Base-by-base conservation (phyloP, 139 green algal species). In the Trebouxia sp. region DNA sequence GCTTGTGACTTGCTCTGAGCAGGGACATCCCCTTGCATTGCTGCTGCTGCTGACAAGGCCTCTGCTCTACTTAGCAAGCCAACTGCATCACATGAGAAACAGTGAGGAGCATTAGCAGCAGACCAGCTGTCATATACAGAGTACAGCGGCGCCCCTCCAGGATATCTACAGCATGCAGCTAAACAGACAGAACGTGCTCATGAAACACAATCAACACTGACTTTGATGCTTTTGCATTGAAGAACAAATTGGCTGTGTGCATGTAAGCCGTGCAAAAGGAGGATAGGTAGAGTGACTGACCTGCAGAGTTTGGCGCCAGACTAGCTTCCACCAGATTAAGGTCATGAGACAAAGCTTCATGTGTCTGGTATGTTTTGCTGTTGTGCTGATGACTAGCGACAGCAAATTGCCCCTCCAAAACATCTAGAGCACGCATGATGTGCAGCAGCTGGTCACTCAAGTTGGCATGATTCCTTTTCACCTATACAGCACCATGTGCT, bases 371-470 rank as follows among this genome's bases (percentile, higher is more conserved):
- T 4, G 62, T 72, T 72, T 72, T 72, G 35, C 35, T 43, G 32
- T 43, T 72, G 32, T 72, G 62, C 26, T 72, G 62, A 72, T 72
- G 32, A 35, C 62, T 72, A 9, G 37, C n/a, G 32, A 45, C 62
- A 45, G 62, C 62, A 72, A 72, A 72, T 5, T 35, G 62, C 32
- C 62, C 62, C 37, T 72, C 62, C 15, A 72, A 15, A 28, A 35
- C 62, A 72, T 72, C 62, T 14, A 72, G 35, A 14, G 62, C 62
- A n/a, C 62, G 37, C 28, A 78, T 51, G 6, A 56, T 62, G 41
- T 41, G 70, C 70, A 78, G 70, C 41, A 78, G 42, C 42, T 78
- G 70, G 37, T 72, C 62, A 42, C 62, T 72, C 32, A 72, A n/a
- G 20, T 35, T 35, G 43, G 35, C 62, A 72, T 72, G 62, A 72